Conservation (phyloP, 1,284 basidiomycete species). For the Sporisorium graminicola region DNA sequence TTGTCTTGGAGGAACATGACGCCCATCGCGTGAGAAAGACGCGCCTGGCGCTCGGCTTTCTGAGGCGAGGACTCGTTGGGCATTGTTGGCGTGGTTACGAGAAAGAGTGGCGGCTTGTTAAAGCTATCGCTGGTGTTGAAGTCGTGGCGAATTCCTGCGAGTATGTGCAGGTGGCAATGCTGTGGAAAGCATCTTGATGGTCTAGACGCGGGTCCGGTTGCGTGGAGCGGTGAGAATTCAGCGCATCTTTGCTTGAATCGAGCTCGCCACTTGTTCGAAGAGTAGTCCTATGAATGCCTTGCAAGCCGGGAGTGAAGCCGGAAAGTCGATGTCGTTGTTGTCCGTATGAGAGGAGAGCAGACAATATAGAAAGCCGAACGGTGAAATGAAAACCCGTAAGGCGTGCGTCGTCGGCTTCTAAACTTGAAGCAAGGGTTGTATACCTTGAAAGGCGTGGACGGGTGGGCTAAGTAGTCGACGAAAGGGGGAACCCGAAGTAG, state of each 20-base stretch:
- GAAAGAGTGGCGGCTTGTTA: neutral
- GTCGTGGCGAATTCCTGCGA: conserved; percentile 1
- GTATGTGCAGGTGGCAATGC: conserved; percentile 14
- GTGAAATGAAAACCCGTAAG: neutral
- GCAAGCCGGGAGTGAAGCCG: neutral
- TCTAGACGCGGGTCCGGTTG: neutral
- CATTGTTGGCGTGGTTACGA: conserved; percentile 1
- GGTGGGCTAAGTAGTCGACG: neutral
- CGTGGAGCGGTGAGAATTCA: neutral
- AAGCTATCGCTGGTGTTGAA: neutral
- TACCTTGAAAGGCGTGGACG: neutral
- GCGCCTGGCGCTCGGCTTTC: conserved; percentile 39
- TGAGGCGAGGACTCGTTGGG: conserved; percentile 31
- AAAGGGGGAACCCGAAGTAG: neutral
- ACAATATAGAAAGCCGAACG: neutral
- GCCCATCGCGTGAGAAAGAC: conserved; percentile 61
- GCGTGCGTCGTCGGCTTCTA: neutral
- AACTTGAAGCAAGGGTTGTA: neutral
- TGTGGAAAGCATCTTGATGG: conserved; percentile 15
- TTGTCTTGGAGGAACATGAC: conserved; percentile 63
- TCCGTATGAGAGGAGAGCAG: neutral
- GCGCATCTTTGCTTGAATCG: conserved; percentile 10
- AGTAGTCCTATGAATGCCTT: neutral
- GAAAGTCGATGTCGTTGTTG: no score
- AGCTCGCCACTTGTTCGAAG: neutral